phyloP scores from a whole-genome alignment of 306 rosid genomes.

The Prunus mongolica region DNA sequence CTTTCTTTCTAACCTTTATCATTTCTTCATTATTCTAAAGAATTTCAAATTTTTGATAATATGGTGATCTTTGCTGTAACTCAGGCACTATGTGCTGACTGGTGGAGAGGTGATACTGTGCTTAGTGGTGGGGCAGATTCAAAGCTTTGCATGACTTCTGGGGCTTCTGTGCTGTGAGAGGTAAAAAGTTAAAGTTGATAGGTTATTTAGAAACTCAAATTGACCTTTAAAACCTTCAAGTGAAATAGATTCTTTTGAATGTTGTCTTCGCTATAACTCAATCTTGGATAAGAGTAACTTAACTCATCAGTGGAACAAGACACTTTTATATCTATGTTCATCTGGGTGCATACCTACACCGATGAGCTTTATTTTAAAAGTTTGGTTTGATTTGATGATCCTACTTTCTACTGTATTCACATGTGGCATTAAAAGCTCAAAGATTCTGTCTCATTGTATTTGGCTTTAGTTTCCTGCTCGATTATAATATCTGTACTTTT shows the following conservation, averaged over 20 bases:
- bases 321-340: neutral
- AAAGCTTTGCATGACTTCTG: conserved; percentile 71
- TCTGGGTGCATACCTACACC: neutral
- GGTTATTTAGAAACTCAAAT: neutral
- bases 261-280: neutral
- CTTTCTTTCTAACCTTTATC: neutral
- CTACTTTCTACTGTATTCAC: neutral
- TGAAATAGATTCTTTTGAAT: neutral
- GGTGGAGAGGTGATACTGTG: conserved; percentile 82
- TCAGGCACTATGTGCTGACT: conserved; percentile 83
- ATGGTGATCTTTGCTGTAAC: conserved; percentile 7
- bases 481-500: neutral
- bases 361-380: neutral
- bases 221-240: neutral
- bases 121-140: conserved; percentile 92
- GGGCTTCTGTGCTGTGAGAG: conserved; percentile 47
- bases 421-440: neutral
- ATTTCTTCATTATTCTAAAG: neutral
- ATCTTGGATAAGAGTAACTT: neutral
- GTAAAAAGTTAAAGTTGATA: neutral
- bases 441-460: neutral
- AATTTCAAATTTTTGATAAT: neutral
- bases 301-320: neutral
- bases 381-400: neutral
- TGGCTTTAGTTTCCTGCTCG: neutral